Evolutionary conservation across 352 stramenopile genomes (phyloP).

Genomic region (Globisporangium irregulare): DNA sequence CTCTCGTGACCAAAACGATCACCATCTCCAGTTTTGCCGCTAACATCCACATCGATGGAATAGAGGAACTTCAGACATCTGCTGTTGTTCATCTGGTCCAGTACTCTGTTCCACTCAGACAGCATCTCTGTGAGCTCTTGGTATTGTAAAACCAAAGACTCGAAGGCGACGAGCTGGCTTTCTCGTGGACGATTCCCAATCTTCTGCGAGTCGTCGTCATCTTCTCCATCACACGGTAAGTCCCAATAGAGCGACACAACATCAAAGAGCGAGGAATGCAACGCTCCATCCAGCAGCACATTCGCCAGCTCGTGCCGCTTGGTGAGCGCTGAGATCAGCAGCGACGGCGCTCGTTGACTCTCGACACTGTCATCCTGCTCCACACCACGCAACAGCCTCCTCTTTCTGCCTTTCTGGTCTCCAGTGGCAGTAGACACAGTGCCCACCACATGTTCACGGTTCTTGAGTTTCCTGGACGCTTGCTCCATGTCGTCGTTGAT

Average conservation of each 20-base stretch:
- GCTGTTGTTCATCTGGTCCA: constrained; percentile 7
- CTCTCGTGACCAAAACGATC: neutral
- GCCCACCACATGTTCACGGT: neutral
- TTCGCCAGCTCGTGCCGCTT: constrained; percentile 42
- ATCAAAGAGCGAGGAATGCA: constrained; percentile 23
- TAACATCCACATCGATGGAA: neutral
- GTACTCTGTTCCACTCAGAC: neutral
- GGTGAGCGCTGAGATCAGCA: constrained; percentile 48
- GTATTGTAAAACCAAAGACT: neutral
- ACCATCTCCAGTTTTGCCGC: neutral
- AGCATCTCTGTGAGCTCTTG: neutral
- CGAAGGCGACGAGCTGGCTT: neutral
- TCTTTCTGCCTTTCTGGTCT: neutral
- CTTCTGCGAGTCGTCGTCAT: constrained; percentile 15
- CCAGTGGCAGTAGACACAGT: neutral
- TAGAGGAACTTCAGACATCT: neutral
- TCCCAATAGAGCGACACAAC: constrained; percentile 9
- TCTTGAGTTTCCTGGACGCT: constrained; percentile 2
- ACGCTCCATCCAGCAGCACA: constrained; percentile 38
- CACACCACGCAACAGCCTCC: neutral
- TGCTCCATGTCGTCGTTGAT: constrained; percentile 46
- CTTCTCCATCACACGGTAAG: constrained; percentile 9
- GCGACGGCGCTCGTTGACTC: constrained; percentile 34
- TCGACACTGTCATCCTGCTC: neutral
- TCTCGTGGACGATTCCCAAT: neutral